Evolutionary conservation across 2,329 filamentous ascomycete genomes (phyloP).

Genomic region (Epichloe sylvatica): DNA sequence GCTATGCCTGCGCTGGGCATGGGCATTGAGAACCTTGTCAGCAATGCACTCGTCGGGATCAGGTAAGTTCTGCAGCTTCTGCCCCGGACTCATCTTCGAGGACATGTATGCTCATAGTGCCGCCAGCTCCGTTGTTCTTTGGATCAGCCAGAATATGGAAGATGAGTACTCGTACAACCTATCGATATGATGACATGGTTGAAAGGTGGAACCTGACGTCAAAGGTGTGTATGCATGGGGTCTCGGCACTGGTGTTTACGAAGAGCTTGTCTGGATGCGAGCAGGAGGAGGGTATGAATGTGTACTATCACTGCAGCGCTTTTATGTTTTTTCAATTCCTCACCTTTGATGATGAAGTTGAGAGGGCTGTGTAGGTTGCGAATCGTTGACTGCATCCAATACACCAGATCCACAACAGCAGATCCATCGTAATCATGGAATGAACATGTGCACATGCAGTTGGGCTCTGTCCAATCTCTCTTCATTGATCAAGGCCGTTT

Average conservation of each 20-base stretch:
- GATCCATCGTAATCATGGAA: too few relatives aligned
- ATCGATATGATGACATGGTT: slow-evolving; percentile 26
- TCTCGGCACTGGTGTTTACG: neutral
- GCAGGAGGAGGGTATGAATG: neutral
- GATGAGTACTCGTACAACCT: slow-evolving; percentile 58
- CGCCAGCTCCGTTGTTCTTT: slow-evolving; percentile 46
- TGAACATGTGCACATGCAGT: too few relatives aligned
- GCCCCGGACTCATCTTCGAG: neutral
- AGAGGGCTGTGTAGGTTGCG: too few relatives aligned
- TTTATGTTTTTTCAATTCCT: neutral
- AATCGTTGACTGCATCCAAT: too few relatives aligned
- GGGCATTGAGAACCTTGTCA: slow-evolving; percentile 53
- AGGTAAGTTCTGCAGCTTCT: slow-evolving; percentile 27
- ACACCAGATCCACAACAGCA: too few relatives aligned
- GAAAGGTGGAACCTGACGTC: too few relatives aligned
- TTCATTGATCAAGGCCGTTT: too few relatives aligned
- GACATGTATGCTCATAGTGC: slow-evolving; percentile 7
- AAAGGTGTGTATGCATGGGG: neutral
- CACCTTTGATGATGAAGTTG: too few relatives aligned
- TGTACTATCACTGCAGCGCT: neutral
- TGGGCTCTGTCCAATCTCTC: too few relatives aligned
- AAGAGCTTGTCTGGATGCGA: neutral
- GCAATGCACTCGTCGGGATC: slow-evolving; percentile 48
- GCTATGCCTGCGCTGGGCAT: slow-evolving; percentile 47
- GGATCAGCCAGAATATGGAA: slow-evolving; percentile 60